Percentiles rank a stretch among this genome's conserved stretches.
Evolutionary conservation across 2,329 filamentous ascomycete genomes (phyloP).

Genomic region (Phoma sp.): DNA sequence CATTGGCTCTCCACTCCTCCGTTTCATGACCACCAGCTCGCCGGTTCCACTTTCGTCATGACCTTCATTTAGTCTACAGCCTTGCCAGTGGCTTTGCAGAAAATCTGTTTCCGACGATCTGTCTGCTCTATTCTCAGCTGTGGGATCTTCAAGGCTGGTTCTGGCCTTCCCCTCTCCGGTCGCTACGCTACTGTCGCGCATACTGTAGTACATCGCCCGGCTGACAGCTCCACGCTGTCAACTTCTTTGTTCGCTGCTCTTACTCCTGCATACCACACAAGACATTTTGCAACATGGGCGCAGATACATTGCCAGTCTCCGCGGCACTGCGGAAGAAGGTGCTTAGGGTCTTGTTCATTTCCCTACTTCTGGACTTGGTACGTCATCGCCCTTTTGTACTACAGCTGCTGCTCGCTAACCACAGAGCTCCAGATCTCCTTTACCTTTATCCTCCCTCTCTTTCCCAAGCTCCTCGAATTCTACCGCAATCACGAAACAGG

Average conservation of each 20-base stretch:
- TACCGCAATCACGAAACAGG: constrained; percentile 82
- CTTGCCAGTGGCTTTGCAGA: constrained; percentile 16
- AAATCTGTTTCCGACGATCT: constrained; percentile 1
- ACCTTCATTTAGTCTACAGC: constrained; percentile 11
- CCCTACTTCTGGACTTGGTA: constrained; percentile 88
- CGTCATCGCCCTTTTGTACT: constrained; percentile 39
- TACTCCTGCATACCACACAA: background rate
- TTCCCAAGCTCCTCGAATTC: constrained; percentile 93
- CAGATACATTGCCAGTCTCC: constrained; percentile 42
- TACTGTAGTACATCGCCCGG: constrained; percentile 1
- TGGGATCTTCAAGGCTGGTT: constrained; percentile 19
- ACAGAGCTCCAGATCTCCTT: constrained; percentile 79
- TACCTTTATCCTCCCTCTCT: constrained; percentile 96
- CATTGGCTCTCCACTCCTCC: constrained; percentile 17
- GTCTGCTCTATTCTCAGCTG: constrained; percentile 23
- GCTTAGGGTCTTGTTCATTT: constrained; percentile 85
- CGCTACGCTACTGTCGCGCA: constrained; percentile 21
- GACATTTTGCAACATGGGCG: constrained; percentile 21
- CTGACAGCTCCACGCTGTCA: constrained; percentile 22
- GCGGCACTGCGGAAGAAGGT: constrained; percentile 73
- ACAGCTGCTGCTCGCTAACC: constrained; percentile 18
- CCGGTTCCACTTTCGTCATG: constrained; percentile 26
- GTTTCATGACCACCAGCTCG: constrained; percentile 26
- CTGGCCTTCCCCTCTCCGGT: constrained; percentile 24
- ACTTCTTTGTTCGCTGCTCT: constrained; percentile 7